A percentile compares a stretch with the other conserved stretches of the same genome.
These are phyloP conservation scores for Podospora didyma DNA, from an alignment of 495 filamentous ascomycete species.

Conservation along the genomic window DNA sequence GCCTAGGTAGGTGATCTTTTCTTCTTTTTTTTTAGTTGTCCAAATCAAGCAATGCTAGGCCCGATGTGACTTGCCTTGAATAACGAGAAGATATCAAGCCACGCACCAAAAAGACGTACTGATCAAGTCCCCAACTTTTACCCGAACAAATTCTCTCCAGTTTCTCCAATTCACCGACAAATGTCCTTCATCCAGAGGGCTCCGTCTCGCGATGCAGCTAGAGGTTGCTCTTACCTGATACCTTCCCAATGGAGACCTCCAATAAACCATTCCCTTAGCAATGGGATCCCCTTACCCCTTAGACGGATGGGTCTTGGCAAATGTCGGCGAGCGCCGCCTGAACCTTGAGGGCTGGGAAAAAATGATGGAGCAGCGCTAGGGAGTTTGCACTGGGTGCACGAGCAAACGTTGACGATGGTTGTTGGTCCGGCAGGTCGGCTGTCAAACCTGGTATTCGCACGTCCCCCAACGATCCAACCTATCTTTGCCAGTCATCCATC, in stretches of 20 bases:
- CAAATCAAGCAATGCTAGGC: too few species aligned
- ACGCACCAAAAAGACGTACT: too few species aligned
- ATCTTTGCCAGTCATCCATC: too few species aligned
- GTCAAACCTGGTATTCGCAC: too few species aligned
- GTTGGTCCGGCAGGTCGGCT: too few species aligned
- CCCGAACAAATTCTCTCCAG: conserved; percentile 5
- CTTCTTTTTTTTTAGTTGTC: too few species aligned
- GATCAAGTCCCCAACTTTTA: conserved; percentile 3
- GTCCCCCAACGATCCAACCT: too few species aligned
- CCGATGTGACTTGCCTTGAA: too few species aligned
- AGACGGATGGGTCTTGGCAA: not conserved
- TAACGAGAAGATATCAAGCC: too few species aligned
- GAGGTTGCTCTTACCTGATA: conserved; percentile 33
- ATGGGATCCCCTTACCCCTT: not conserved
- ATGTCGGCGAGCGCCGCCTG: not conserved
- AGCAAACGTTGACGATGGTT: not conserved
- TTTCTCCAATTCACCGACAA: not conserved
- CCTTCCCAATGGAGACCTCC: conserved; percentile 23
- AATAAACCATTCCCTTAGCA: not conserved
- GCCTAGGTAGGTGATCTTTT: too few species aligned
- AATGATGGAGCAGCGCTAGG: not conserved
- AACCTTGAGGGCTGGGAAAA: not conserved
- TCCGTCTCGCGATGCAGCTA: conserved; percentile 27
- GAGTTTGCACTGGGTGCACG: not conserved
- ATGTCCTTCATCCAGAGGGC: conserved; percentile 3